phyloP scores from a whole-genome alignment of 2,329 filamentous ascomycete genomes.

The Trichoderma polysporum region DNA sequence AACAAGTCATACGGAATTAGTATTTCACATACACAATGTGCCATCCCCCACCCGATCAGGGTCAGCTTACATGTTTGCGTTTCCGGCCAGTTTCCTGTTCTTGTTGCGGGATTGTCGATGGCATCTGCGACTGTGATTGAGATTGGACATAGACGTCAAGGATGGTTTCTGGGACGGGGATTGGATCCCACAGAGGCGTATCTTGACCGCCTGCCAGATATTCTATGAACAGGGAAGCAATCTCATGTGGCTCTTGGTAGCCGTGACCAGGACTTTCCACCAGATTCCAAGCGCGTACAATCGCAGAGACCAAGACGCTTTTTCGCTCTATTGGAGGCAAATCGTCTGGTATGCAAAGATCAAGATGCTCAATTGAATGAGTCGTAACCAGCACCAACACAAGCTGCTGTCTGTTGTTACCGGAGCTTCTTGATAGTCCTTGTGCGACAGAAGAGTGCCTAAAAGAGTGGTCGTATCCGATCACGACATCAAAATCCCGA shows the following conservation, averaged over 20 bases:
- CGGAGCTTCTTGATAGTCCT: slow-evolving; percentile 23
- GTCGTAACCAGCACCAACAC: slow-evolving; percentile 50
- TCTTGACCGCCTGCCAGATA: slow-evolving; percentile 40
- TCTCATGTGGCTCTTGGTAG: slow-evolving; percentile 44
- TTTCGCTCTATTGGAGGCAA: slow-evolving; percentile 46
- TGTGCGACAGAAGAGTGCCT: slow-evolving; percentile 36
- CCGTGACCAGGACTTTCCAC: slow-evolving; percentile 43
- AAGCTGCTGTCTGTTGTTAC: slow-evolving; percentile 38
- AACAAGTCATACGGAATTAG: background rate
- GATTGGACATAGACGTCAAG: slow-evolving; percentile 48
- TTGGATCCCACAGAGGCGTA: slow-evolving; percentile 47
- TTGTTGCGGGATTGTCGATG: slow-evolving; percentile 14
- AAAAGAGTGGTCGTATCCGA: slow-evolving; percentile 55
- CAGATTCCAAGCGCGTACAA: slow-evolving; percentile 38
- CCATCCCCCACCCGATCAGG: background rate
- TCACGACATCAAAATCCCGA: slow-evolving; percentile 48
- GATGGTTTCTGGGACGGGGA: slow-evolving; percentile 47
- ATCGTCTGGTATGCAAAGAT: slow-evolving; percentile 42
- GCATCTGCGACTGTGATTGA: slow-evolving; percentile 36
- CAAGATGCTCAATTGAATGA: slow-evolving; percentile 57
- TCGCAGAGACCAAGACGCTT: slow-evolving; percentile 43
- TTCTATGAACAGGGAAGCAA: slow-evolving; percentile 48
- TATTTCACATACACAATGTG: background rate
- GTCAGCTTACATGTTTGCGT: slow-evolving; percentile 47
- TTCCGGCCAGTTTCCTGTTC: slow-evolving; percentile 42